Evolutionary conservation across 345 rosid species (phyloP), one percentile per base, ranked within the genome.

Genomic region (Citrus cavaleriei): DNA sequence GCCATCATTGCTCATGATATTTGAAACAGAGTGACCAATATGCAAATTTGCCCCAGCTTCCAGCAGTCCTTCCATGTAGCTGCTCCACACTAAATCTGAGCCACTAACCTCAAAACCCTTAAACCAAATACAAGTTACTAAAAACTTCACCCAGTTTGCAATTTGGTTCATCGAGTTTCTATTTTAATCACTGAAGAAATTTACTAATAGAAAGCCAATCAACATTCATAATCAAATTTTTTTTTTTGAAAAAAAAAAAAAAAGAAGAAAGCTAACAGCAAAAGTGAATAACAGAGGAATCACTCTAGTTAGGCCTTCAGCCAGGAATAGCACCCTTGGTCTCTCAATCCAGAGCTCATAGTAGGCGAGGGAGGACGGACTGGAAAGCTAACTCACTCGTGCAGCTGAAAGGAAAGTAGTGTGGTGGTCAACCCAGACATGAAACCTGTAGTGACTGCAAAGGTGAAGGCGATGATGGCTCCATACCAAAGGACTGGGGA

Each of bases 21-120:
- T 79, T 46, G 37, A 57, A 4, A 19, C n/a, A 4, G 82, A 79
- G 68, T 79, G 82, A 61, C 77, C 79, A 34, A 71, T 35, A 32
- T 75, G 61, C 77, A 79, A 79, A 57, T 57, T 30, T 25, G 79
- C 82, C 30, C 82, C 72, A 28, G 78, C 80, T 66, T 76, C 65
- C 55, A 65, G 70, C 68, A 79, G 64, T 69, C 75, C 59, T 66
- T 75, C 71, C 82, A 83, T 83, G 80, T 65, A 76, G 59, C 82
- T 66, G 60, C 70, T 82, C 85, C 85, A 79, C 32, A 64, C 60
- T 30, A 79, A 21, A 75, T 83, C 82, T 2, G 78, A 79, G 21
- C 82, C 85, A 79, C 85, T 83, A 72, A 79, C 78, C 82, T 79
- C 78, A 79, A 79, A 76, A 67, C 82, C 80, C 85, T 83, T 35